Base-by-base conservation (phyloP, 208 protist species). In the Lotmaria passim region DNA sequence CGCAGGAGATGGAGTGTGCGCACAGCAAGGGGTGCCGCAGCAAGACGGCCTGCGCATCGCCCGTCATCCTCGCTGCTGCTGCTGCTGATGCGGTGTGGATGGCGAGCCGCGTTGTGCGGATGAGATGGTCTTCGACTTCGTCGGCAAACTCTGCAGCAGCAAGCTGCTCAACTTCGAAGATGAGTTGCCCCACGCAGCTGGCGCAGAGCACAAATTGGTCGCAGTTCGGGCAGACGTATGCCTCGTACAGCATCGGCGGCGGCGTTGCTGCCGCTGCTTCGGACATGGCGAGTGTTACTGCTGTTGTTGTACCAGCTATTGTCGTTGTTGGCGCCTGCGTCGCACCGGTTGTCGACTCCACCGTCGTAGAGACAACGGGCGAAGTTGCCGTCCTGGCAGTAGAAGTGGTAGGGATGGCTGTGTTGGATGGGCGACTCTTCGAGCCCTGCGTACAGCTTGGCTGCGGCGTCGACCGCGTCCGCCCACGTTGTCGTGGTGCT, bases 131-230 rank as follows among this genome's bases (percentile, higher is more conserved):
- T 6, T 24, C 56, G 24, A 5, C 24, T 31, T 43, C 60, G 26
- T 36, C 36, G 0, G 58, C 39, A 5, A n/a, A n/a, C n/a, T n/a
- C 24, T 10, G 24, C 39, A 0, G 31, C 46, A 24, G 57, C 39
- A 2, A 44, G 39, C 30, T 46, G 3, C 23, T 33, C 46, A 7
- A 51, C 28, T 7, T 43, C 38, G 7, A 51, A 24, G 33, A 64
- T 47, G 36, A 78, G 58, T 70, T 79, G 73, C 46, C 15, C 50
- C 4, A 76, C 62, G 48, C 69, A 79, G 15, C 41, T 39, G 14
- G 57, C 58, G 39, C 89, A 94, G 17, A 94, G 77, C 17, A 86
- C 82, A 34, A 94, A 90, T 53, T 90, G 82, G 43, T 94, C 83
- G 59, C 89, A 94, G 31, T 41, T 55, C 0, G 83, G 80, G 69